Base-by-base conservation (phyloP, 495 filamentous ascomycete genomes). In the Trichodelitschia bisporula region DNA sequence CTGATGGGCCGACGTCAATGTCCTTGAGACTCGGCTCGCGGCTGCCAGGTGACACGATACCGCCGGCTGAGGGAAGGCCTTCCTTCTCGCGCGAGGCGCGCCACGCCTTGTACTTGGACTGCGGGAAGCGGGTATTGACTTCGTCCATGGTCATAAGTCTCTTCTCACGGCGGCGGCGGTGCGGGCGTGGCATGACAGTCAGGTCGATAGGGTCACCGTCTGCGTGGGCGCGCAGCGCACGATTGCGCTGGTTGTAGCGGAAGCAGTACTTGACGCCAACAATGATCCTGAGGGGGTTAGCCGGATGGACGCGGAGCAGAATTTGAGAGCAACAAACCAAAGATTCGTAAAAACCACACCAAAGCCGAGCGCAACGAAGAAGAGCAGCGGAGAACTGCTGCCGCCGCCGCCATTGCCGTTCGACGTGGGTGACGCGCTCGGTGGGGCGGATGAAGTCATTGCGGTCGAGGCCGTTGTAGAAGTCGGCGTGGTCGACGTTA, bases 241-340 rank as follows among this genome's bases (percentile, higher is more conserved):
- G 75, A 49, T 89, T 89, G 17, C 86, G 69, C 38, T 89, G 82
- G 49, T 95, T 97, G 49, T 97, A 95, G 31, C 86, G 65, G 49
- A 97, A 97, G 53, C 86, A 97, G 52, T 97, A 97, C 52, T 97
- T 97, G 30, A 97, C 86, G 23, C 86, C 86, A 40, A 97, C 86
- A 43, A 97, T 97, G 48, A 97, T 97, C 86, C 86, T 95, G 42
- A 34, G 18, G n/a, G 18, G 11, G 19, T 19, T 32, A 16, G 39
- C 21, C 6, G 6, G 21, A 24, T 6, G 6, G 21, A 24, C 21
- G 21, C n/a, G 6, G 6, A 29, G 27, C 11, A 18, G 26, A 20
- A 20, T 4, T n/a, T n/a, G n/a, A n/a, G n/a, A 12, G 16, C 18
- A 21, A 46, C 56, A 37, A 62, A 95, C 86, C 86, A 99, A 54